Conservation (phyloP, 441 rosid genomes). For the Metrosideros polymorpha region DNA sequence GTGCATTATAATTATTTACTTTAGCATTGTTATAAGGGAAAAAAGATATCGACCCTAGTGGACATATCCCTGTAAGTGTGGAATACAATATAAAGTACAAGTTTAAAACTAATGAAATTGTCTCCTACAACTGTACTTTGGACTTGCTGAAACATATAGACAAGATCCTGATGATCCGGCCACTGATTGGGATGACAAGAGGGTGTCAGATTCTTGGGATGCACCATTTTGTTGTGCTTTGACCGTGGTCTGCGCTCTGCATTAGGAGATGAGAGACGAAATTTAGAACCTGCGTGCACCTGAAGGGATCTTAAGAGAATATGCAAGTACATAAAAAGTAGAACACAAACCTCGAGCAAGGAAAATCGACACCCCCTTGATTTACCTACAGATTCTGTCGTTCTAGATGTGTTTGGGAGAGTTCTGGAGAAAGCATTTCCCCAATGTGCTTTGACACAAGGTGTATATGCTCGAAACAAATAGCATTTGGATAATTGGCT, state of each 20-base stretch:
- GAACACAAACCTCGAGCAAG: background rate
- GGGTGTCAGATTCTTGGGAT: accelerated
- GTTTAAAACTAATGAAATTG: no score
- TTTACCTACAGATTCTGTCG: background rate
- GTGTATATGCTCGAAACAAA: background rate
- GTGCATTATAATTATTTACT: no score
- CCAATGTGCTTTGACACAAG: background rate
- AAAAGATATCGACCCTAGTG: no score
- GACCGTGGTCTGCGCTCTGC: background rate
- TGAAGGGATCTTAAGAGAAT: no score
- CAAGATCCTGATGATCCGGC: no score
- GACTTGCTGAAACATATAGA: background rate
- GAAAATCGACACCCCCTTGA: background rate
- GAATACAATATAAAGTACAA: no score
- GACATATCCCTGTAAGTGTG: no score
- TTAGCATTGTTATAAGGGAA: no score
- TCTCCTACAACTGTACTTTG: no score
- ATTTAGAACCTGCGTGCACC: background rate
- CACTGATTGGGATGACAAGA: no score
- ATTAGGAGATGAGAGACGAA: background rate
- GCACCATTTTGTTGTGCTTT: background rate
- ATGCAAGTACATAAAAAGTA: no score
- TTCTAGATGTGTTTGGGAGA: background rate
- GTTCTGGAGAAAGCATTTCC: background rate
- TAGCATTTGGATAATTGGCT: background rate